Conservation (phyloP, 768 basidiomycete species). For the Mycena polygramma region DNA sequence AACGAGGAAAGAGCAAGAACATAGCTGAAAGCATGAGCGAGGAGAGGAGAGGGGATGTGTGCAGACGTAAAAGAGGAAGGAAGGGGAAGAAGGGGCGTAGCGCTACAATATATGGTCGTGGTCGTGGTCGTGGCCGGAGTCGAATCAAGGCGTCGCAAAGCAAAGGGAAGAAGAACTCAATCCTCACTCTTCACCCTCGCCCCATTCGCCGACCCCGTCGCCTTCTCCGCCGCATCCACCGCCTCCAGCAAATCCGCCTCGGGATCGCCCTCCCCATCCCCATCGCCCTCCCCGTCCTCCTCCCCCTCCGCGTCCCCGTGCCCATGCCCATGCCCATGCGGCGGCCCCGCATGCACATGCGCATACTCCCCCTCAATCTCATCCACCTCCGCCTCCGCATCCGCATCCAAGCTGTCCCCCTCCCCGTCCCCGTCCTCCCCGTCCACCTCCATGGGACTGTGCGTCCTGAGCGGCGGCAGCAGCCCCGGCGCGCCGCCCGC, state of each 20-base stretch:
- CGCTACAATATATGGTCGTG: too few relatives aligned
- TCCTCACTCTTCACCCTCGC: constrained; percentile 22
- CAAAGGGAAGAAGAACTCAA: neutral
- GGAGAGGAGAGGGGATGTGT: too few relatives aligned
- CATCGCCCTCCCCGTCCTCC: neutral
- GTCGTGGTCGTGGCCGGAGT: too few relatives aligned
- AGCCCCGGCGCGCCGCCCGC: constrained; percentile 24
- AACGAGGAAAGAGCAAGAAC: too few relatives aligned
- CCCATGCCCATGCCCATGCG: constrained; percentile 40
- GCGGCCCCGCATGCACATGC: constrained; percentile 4
- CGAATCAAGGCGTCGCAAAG: too few relatives aligned
- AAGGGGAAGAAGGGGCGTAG: too few relatives aligned
- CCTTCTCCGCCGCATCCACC: constrained; percentile 53
- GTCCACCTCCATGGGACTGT: constrained; percentile 37
- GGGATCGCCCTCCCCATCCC: constrained; percentile 24
- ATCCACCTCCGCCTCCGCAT: constrained; percentile 43
- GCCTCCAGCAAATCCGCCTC: constrained; percentile 48
- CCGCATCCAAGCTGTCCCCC: constrained; percentile 47
- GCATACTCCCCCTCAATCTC: constrained; percentile 12
- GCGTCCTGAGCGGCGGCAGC: constrained; percentile 31
- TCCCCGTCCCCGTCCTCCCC: constrained; percentile 48
- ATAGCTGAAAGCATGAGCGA: too few relatives aligned
- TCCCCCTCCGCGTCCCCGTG: too few relatives aligned
- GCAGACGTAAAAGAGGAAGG: too few relatives aligned
- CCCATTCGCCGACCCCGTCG: constrained; percentile 17